Evolutionary conservation across 306 rosid genomes (phyloP).

Genomic region (Trifolium fragiferum): DNA sequence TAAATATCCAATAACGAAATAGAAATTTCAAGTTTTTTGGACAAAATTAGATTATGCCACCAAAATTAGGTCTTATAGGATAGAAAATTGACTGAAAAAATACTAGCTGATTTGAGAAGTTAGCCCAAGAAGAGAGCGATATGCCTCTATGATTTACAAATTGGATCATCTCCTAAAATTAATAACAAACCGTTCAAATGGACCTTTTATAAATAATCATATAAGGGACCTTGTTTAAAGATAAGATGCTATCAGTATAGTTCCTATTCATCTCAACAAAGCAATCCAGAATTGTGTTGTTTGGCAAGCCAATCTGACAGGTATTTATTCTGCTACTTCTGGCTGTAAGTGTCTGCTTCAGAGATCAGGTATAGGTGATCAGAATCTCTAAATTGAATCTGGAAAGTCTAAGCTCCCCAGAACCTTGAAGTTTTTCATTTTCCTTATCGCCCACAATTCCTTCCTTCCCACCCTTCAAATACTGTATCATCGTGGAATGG

Average conservation of each 20-base stretch:
- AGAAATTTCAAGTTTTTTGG: constrained; percentile 3
- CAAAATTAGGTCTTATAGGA: neutral
- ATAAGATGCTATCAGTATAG: neutral
- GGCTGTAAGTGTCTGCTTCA: too few species aligned
- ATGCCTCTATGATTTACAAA: neutral
- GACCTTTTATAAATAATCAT: neutral
- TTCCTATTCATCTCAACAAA: neutral
- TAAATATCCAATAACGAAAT: neutral
- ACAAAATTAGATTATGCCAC: neutral
- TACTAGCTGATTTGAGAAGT: neutral
- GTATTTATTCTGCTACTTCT: neutral
- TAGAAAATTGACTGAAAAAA: neutral
- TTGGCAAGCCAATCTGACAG: neutral
- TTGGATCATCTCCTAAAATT: neutral
- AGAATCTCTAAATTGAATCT: neutral
- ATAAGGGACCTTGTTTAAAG: neutral
- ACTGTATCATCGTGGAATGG: neutral
- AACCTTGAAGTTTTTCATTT: neutral
- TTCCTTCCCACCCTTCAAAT: neutral
- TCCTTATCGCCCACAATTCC: neutral
- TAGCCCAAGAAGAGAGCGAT: neutral
- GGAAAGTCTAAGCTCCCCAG: neutral
- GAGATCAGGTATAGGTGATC: too few species aligned
- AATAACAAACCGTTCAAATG: neutral
- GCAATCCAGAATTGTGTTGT: neutral